Percentiles rank a stretch among this genome's conserved stretches.
phyloP scores from a whole-genome alignment of 768 basidiomycete genomes.

The Candolleomyces eurysporus region DNA sequence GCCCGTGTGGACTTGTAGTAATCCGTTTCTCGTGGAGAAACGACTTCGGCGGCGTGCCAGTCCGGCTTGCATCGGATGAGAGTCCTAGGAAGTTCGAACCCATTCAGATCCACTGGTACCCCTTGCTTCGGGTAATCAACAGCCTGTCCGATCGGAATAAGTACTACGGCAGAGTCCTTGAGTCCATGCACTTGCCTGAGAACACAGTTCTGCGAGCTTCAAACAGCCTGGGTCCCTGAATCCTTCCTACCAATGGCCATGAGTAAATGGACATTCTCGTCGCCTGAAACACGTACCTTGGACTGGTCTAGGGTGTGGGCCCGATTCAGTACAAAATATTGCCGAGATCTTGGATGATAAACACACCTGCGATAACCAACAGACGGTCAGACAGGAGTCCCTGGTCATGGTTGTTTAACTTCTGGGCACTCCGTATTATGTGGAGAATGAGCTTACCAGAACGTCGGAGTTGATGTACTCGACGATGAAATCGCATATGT shows the following conservation, averaged over 20 bases:
- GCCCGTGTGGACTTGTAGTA: conserved; percentile 73
- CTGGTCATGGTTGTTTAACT: conserved; percentile 28
- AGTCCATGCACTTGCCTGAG: conserved; percentile 31
- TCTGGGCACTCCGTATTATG: not conserved
- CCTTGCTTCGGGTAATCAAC: conserved; percentile 85
- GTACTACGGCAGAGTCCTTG: not conserved
- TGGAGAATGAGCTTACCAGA: conserved; percentile 44
- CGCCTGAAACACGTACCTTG: not conserved
- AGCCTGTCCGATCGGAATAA: conserved; percentile 34
- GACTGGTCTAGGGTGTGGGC: not conserved
- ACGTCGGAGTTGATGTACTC: conserved; percentile 85
- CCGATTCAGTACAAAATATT: not conserved
- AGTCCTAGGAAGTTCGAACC: conserved; percentile 43
- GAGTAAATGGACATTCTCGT: not conserved
- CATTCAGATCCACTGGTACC: conserved; percentile 53
- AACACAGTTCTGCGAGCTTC: conserved; percentile 59
- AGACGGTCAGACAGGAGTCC: conserved; percentile 71
- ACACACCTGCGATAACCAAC: conserved; percentile 66
- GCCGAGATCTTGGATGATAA: not conserved
- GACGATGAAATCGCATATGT: conserved; percentile 78
- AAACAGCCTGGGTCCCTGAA: conserved; percentile 58
- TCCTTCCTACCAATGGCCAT: conserved; percentile 46
- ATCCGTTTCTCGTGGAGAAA: conserved; percentile 52
- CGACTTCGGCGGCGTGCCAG: conserved; percentile 68
- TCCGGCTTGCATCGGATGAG: conserved; percentile 74